Evolutionary conservation across 768 basidiomycete species (phyloP).

Genomic region (Mycena pura): DNA sequence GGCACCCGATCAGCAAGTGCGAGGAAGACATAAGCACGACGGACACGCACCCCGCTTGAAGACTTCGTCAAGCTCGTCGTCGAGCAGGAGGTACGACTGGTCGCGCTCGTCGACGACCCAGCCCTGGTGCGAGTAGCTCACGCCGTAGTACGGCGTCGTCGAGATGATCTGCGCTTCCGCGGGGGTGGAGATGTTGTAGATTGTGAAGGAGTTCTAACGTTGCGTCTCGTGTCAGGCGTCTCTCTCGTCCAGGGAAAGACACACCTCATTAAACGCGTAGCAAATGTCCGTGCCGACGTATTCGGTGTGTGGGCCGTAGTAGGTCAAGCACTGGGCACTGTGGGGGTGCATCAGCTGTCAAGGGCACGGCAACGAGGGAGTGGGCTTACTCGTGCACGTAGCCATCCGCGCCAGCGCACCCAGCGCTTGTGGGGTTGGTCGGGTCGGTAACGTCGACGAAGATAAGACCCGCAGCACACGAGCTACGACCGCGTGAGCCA

Average conservation of each 20-base stretch:
- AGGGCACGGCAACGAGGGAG: background rate
- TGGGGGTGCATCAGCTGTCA: background rate
- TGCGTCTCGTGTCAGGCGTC: no score
- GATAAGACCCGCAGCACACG: constrained; percentile 34
- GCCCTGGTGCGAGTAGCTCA: constrained; percentile 41
- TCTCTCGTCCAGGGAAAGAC: no score
- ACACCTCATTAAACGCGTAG: constrained; percentile 39
- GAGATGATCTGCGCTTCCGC: constrained; percentile 34
- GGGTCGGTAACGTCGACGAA: constrained; percentile 39
- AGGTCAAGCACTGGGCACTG: constrained; percentile 38
- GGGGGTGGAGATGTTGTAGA: constrained; percentile 35
- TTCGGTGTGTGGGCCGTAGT: constrained; percentile 36
- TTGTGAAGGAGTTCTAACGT: constrained; percentile 33
- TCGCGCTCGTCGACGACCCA: constrained; percentile 37
- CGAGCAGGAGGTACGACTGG: constrained; percentile 36
- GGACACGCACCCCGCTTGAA: constrained; percentile 16
- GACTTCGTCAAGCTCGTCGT: constrained; percentile 38
- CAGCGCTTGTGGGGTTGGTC: constrained; percentile 32
- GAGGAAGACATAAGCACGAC: no score
- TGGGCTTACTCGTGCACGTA: constrained; percentile 36
- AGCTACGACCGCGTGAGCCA: background rate
- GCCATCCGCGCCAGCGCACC: constrained; percentile 35
- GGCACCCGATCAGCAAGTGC: background rate
- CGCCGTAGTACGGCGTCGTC: constrained; percentile 37
- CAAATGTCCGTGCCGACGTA: constrained; percentile 38